Evolutionary conservation across 306 rosid species (phyloP).

Genomic region (Calophaca sinica): DNA sequence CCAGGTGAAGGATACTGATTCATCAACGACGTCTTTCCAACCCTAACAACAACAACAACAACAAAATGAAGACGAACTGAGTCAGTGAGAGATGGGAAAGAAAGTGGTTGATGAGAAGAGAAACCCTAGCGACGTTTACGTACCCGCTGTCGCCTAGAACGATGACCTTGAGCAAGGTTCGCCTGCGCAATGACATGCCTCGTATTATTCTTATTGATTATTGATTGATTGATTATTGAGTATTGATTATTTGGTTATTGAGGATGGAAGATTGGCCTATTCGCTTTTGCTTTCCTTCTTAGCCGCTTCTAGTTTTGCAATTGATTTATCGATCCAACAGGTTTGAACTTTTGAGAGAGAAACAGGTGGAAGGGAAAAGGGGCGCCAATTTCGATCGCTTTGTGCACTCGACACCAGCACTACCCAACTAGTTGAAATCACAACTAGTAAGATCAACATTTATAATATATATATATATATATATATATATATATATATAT

Average conservation of each 20-base stretch:
- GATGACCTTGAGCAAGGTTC: conserved; percentile 95
- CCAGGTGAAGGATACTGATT: conserved; percentile 78
- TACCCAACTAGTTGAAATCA: no score
- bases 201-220: no score
- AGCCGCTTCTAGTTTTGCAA: not conserved
- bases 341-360: not conserved
- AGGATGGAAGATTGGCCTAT: no score
- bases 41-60: conserved; percentile 77
- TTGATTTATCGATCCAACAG: no score
- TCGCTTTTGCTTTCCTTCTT: not conserved
- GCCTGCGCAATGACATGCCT: conserved; percentile 69
- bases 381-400: conserved; percentile 64
- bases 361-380: conserved; percentile 35
- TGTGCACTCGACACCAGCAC: not conserved
- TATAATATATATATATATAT: no score
- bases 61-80: conserved; percentile 3
- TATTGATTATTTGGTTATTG: no score
- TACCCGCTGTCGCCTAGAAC: conserved; percentile 97
- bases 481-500: no score
- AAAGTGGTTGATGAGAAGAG: not conserved
- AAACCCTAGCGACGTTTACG: conserved; percentile 47
- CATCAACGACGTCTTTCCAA: conserved; percentile 96
- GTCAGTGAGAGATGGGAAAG: not conserved
- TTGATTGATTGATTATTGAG: not conserved
- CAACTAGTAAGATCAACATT: no score